These are phyloP conservation scores for Coemansia sp. DNA, from an alignment of 192 early-diverging fungal species.

Conservation along the genomic window DNA sequence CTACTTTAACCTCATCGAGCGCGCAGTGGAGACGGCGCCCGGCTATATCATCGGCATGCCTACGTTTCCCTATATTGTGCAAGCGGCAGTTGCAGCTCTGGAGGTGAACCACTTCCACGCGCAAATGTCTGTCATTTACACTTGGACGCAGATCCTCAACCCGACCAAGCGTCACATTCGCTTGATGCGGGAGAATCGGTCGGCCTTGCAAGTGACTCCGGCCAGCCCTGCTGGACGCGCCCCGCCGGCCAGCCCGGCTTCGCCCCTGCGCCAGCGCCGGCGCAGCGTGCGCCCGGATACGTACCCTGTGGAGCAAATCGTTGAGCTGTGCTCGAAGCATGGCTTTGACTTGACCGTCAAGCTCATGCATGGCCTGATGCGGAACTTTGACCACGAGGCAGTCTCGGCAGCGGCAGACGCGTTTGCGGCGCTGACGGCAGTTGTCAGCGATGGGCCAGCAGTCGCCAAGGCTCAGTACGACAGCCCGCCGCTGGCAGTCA, in stretches of 20 bases:
- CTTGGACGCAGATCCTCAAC: constrained; percentile 44
- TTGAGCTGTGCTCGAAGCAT: constrained; percentile 39
- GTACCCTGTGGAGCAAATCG: constrained; percentile 38
- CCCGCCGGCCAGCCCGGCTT: neutral
- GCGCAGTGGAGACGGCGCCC: constrained; percentile 39
- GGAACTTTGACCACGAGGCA: constrained; percentile 33
- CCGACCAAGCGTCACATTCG: constrained; percentile 53
- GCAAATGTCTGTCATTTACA: constrained; percentile 33
- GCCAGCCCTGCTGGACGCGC: neutral
- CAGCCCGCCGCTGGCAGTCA: constrained; percentile 22
- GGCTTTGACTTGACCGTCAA: constrained; percentile 33
- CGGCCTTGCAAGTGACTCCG: neutral
- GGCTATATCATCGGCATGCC: constrained; percentile 21
- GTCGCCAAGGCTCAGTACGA: constrained; percentile 23
- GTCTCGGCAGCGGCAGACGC: constrained; percentile 37
- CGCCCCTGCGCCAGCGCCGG: constrained; percentile 11
- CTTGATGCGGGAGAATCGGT: constrained; percentile 19
- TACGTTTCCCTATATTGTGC: constrained; percentile 34
- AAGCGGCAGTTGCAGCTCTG: constrained; percentile 40
- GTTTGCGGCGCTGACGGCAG: constrained; percentile 27
- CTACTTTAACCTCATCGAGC: constrained; percentile 47
- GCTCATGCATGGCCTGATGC: constrained; percentile 43
- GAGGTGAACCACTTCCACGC: constrained; percentile 48
- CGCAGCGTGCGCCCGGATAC: constrained; percentile 13
- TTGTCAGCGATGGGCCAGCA: constrained; percentile 42